Conservation (phyloP, 2,329 filamentous ascomycete genomes). For the Anthostomella pinea region DNA sequence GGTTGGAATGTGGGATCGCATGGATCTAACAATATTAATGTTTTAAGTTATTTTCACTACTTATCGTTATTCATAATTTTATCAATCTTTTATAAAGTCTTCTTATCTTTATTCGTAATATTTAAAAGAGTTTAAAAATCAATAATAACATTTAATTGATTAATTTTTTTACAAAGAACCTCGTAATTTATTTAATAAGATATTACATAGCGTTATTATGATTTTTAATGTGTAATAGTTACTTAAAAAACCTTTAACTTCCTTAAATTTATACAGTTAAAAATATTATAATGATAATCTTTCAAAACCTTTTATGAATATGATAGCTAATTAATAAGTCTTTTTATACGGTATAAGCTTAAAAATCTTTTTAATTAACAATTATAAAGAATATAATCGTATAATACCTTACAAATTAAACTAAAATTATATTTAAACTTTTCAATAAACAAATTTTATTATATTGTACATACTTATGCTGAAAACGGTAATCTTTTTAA, state of each 20-base stretch:
- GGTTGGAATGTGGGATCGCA: no score
- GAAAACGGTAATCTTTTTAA: no score
- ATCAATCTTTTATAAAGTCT: no score
- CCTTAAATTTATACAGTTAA: constrained; percentile 6
- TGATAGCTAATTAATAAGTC: constrained; percentile 6
- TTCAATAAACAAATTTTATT: no score
- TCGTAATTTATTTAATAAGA: constrained; percentile 4
- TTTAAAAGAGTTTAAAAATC: no score
- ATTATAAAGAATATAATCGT: no score
- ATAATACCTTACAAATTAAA: not conserved
- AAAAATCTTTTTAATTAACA: not conserved
- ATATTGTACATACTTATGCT: no score
- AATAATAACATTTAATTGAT: constrained; percentile 3
- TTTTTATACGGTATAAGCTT: not conserved
- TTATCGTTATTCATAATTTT: no score
- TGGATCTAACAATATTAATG: no score
- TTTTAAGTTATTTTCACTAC: no score
- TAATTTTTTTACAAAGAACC: constrained; percentile 2
- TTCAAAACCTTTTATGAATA: constrained; percentile 3
- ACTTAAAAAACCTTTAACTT: constrained; percentile 3
- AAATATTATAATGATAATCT: not conserved
- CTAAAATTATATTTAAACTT: no score
- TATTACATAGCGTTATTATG: not conserved
- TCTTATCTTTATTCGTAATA: no score
- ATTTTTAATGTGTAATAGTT: constrained; percentile 3